Conservation (phyloP, 2,329 filamentous ascomycete species). For the Fusarium sp. region DNA sequence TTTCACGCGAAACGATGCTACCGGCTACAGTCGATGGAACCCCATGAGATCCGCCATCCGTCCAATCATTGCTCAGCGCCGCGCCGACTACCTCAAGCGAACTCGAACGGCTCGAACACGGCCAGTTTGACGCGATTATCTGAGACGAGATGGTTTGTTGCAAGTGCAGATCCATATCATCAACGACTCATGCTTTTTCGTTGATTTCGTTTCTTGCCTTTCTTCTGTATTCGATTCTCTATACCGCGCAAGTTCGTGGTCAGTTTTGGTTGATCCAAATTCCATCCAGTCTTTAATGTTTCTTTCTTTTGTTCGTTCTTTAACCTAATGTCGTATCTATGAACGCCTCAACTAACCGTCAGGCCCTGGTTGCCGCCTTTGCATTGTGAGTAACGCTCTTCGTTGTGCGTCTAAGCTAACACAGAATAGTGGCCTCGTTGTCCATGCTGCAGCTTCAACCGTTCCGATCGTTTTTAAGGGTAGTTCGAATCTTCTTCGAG, state of each 20-base stretch:
- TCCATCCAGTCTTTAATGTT: conserved; percentile 42
- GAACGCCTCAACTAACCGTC: conserved; percentile 54
- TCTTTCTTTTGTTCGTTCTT: conserved; percentile 45
- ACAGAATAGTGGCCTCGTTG: conserved; percentile 57
- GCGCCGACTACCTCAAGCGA: conserved; percentile 24
- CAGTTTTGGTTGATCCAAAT: conserved; percentile 36
- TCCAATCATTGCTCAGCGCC: conserved; percentile 37
- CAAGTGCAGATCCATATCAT: conserved; percentile 33
- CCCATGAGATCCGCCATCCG: conserved; percentile 18
- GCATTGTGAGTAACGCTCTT: conserved; percentile 55
- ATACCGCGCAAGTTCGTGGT: conserved; percentile 30
- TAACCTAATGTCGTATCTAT: conserved; percentile 49
- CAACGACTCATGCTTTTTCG: conserved; percentile 17
- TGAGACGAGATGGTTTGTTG: conserved; percentile 37
- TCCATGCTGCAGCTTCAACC: conserved; percentile 59
- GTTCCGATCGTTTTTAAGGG: conserved; percentile 57
- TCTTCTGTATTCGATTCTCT: conserved; percentile 29
- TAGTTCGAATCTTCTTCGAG: conserved; percentile 59
- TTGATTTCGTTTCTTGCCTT: conserved; percentile 26
- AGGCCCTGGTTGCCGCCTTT: conserved; percentile 63
- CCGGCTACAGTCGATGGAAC: conserved; percentile 29
- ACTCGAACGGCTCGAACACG: conserved; percentile 43
- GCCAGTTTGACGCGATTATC: conserved; percentile 41
- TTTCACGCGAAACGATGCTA: conserved; percentile 57
- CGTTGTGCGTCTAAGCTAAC: conserved; percentile 39